Evolutionary conservation across 768 basidiomycete genomes (phyloP), one percentile per base, ranked within the genome.

Genomic region (Lentinula raphanica): DNA sequence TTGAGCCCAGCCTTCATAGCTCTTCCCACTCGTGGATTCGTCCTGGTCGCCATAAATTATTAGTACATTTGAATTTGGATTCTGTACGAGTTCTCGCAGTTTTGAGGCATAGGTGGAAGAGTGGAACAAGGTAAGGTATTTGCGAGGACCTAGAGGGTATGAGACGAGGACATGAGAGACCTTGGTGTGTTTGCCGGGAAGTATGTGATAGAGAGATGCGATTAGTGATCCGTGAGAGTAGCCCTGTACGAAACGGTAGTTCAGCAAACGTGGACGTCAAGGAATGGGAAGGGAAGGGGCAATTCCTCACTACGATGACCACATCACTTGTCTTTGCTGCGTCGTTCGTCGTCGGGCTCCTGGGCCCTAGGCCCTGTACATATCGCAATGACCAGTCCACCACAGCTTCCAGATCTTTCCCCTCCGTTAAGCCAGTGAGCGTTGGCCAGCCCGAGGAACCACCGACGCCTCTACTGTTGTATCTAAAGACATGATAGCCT

Each of bases 201-300:
- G 70, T 2, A 82, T 65, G 0, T 88, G 85, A 58, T 84, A 83
- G 59, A 88, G 71, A 7, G 88, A 88, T 11, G 81, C 80, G 36
- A 89, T 84, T 31, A 94, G 75, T 2, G 88, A 83, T 1, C 91
- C 91, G 76, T 92, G 76, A 9, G 91, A 93, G 70, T 94, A 94
- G 5, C 90, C 89, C 88, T 91, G 51, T 27, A 29, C n/a, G n/a
- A 29, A 27, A 29, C 53, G 44, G 28, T 3, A 62, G 60, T 48
- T n/a, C n/a, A n/a, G n/a, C n/a, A n/a, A n/a, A n/a, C n/a, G n/a
- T n/a, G n/a, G n/a, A n/a, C n/a, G n/a, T n/a, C n/a, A n/a, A n/a
- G n/a, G n/a, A n/a, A n/a, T n/a, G n/a, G n/a, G n/a, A n/a, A n/a
- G n/a, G n/a, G n/a, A n/a, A 58, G 49, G 35, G 42, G 21, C 9